Conservation (phyloP, 176 grass and related monocot species). For the Juncus effusus region DNA sequence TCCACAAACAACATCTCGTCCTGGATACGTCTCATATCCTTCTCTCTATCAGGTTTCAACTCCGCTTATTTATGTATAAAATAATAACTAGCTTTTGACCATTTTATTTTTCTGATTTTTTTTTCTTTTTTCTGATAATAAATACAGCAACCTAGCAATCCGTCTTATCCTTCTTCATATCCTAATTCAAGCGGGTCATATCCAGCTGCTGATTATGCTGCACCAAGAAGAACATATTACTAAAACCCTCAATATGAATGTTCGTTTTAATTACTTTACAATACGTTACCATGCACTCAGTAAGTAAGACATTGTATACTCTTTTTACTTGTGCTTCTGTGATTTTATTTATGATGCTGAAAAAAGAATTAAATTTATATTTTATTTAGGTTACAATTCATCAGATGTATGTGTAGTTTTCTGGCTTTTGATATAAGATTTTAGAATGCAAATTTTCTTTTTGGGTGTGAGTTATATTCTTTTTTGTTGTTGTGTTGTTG, state of each 20-base stretch:
- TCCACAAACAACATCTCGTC: slow-evolving; percentile 11
- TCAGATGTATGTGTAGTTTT: too few species aligned
- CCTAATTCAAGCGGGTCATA: slow-evolving; percentile 3
- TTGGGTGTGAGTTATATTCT: too few species aligned
- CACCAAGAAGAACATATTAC: slow-evolving; percentile 27
- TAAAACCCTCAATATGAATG: background rate
- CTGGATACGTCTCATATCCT: slow-evolving; percentile 10
- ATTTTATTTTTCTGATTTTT: slow-evolving; percentile 1
- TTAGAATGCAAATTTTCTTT: too few species aligned
- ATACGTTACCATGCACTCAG: too few species aligned
- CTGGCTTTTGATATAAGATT: too few species aligned
- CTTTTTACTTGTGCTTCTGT: too few species aligned
- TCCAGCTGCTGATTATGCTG: background rate
- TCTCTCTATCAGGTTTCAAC: slow-evolving; percentile 23
- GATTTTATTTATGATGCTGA: too few species aligned
- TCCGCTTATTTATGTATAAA: background rate
- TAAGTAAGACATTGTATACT: too few species aligned
- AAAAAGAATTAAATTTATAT: too few species aligned
- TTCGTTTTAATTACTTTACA: too few species aligned
- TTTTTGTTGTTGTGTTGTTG: too few species aligned
- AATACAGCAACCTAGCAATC: slow-evolving; percentile 10
- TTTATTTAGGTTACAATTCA: too few species aligned
- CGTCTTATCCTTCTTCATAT: background rate
- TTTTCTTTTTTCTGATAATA: background rate
- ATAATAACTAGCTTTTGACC: background rate